Base-by-base conservation (phyloP, 2,329 filamentous ascomycete genomes). In the Ophiostoma ips region DNA sequence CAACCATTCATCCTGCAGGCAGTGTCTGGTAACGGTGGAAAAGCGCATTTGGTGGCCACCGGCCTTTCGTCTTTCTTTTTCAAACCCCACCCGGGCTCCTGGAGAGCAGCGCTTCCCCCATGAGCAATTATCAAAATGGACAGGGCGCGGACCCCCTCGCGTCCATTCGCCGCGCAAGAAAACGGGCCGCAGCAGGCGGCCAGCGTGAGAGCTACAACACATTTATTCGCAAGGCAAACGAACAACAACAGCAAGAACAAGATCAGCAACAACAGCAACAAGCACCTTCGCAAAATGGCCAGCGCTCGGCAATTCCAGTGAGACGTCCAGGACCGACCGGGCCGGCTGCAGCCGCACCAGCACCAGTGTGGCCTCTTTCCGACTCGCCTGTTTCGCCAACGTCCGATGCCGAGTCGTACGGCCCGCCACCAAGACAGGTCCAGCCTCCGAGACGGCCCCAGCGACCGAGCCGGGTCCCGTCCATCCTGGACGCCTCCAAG, bases 381-480 rank as follows among this genome's bases (percentile, higher is more conserved):
- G 66, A 28, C 24, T 28, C 63, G 15, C 65, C 69, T 13, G 58
- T 68, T 12, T 24, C 24, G 18, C 58, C 50, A 1, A 24, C 49
- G 8, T 52, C 63, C 12, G 63, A 66, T 37, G 49, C 62, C 16
- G 66, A 69, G 48, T 65, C 69, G 18, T 77, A 77, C 55, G 68
- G 68, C 57, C 70, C 74, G 49, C 71, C 73, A 15, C 64, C 69
- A n/a, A 70, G 70, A 43, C 66, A 68, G 53, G 69, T 70, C 34
- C 65, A 70, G 36, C 69, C 75, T 21, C 78, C 78, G 18, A 74
- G 72, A 58, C 69, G 77, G 55, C 79, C 78, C 10, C 75, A 75
- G 11, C 71, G 79, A 35, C 77, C 78, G 8, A 81, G 76, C 56
- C 63, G 69, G 53, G 75, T 80, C 2, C 76, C 76, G 10, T 79